A percentile compares a stretch with the other conserved stretches of the same genome.
Conservation (phyloP, 2,329 filamentous ascomycete genomes). For the Aureobasidium sp. region DNA sequence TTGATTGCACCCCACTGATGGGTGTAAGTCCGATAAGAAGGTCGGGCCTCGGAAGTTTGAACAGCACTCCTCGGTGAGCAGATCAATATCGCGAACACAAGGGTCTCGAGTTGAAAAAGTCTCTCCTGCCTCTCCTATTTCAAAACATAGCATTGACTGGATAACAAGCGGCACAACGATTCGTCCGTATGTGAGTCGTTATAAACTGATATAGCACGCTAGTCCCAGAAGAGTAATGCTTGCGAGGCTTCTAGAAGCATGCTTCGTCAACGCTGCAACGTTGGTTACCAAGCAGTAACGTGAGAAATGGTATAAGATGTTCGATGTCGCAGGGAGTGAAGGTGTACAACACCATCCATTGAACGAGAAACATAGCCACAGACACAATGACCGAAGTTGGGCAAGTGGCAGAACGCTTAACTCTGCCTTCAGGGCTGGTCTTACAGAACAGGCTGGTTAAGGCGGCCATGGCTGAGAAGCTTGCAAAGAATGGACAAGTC, state of each 20-base stretch:
- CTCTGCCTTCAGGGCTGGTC: conserved; percentile 21
- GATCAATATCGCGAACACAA: too few species aligned
- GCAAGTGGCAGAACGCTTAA: not conserved
- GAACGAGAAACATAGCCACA: too few species aligned
- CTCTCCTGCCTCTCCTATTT: too few species aligned
- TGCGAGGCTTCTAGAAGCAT: not conserved
- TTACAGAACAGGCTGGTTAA: conserved; percentile 24
- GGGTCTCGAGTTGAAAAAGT: too few species aligned
- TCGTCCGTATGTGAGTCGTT: not conserved
- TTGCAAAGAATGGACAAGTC: conserved; percentile 17
- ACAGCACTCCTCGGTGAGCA: too few species aligned
- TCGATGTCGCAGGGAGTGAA: too few species aligned
- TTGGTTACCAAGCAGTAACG: too few species aligned
- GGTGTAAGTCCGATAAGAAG: too few species aligned
- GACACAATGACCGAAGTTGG: not conserved
- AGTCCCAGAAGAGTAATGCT: not conserved
- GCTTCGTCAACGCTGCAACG: not conserved
- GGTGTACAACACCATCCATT: too few species aligned
- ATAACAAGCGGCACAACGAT: not conserved
- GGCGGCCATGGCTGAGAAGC: conserved; percentile 23
- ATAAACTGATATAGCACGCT: not conserved
- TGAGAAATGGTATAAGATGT: not conserved
- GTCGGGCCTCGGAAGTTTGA: too few species aligned
- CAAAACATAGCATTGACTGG: too few species aligned
- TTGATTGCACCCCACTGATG: too few species aligned